Percentiles rank a stretch among this genome's conserved stretches.
Conservation (phyloP, 2,329 filamentous ascomycete genomes). For the Apiospora kogelbergensis region DNA sequence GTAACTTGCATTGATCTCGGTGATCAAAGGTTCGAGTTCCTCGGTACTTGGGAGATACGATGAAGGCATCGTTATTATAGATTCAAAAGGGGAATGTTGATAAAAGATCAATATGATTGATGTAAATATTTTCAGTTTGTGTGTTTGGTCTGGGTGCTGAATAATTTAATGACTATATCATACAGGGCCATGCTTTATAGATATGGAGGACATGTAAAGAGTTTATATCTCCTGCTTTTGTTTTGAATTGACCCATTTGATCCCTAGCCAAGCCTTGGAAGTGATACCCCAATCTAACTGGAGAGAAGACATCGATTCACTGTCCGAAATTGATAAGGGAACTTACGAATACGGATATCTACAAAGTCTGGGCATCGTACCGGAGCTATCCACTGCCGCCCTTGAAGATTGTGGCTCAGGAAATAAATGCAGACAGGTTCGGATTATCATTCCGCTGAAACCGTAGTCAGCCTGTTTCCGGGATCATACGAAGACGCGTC, state of each 20-base stretch:
- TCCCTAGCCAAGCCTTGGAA: no score
- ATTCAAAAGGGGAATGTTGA: fast-evolving
- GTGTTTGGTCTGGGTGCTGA: background rate
- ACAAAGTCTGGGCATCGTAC: background rate
- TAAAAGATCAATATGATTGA: background rate
- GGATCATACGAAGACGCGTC: background rate
- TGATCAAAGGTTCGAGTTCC: background rate
- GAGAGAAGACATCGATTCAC: background rate
- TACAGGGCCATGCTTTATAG: background rate
- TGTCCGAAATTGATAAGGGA: background rate
- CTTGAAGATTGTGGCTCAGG: background rate
- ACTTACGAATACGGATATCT: background rate
- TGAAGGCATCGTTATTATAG: background rate
- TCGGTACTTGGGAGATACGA: background rate
- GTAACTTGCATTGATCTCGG: background rate
- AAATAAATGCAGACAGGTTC: background rate
- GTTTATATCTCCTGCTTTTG: no score
- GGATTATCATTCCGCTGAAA: background rate
- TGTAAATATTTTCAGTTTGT: background rate
- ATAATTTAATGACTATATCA: background rate
- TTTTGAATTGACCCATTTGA: no score
- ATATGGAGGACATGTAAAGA: no score
- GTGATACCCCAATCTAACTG: no score
- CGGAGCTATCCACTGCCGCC: background rate
- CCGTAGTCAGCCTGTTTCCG: background rate